Evolutionary conservation across 345 rosid species (phyloP).

Genomic region (Litchi chinensis): DNA sequence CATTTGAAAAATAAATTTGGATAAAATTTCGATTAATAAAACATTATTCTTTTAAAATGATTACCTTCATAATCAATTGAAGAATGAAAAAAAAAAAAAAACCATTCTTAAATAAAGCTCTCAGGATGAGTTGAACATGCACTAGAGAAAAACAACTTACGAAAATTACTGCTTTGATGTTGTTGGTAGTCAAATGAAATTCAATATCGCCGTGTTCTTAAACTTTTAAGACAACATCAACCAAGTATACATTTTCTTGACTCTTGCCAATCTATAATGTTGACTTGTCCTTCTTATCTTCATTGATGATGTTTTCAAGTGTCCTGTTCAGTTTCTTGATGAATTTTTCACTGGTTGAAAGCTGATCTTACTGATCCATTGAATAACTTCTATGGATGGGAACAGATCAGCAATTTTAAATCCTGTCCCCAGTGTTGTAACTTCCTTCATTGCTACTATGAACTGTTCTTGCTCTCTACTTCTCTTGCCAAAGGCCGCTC

Average conservation of each 20-base stretch:
- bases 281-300: background rate
- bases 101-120: no score
- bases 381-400: background rate
- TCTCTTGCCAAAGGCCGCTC: background rate
- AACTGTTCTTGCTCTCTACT: background rate
- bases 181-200: constrained; percentile 16
- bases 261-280: background rate
- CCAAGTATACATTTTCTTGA: constrained; percentile 21
- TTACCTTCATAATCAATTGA: no score
- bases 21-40: no score
- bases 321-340: background rate
- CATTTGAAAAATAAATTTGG: no score
- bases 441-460: background rate
- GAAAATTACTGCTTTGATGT: background rate
- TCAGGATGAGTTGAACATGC: no score
- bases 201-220: constrained; percentile 20
- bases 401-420: background rate
- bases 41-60: no score
- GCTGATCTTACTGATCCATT: background rate
- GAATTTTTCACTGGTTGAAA: background rate
- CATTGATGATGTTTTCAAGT: constrained; percentile 17
- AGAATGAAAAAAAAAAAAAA: no score
- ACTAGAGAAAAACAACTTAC: no score
- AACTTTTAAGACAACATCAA: constrained; percentile 39
- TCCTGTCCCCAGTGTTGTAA: background rate